These are phyloP conservation scores for Citrus reticulata DNA, from an alignment of 345 rosid species.

Conservation along the genomic window DNA sequence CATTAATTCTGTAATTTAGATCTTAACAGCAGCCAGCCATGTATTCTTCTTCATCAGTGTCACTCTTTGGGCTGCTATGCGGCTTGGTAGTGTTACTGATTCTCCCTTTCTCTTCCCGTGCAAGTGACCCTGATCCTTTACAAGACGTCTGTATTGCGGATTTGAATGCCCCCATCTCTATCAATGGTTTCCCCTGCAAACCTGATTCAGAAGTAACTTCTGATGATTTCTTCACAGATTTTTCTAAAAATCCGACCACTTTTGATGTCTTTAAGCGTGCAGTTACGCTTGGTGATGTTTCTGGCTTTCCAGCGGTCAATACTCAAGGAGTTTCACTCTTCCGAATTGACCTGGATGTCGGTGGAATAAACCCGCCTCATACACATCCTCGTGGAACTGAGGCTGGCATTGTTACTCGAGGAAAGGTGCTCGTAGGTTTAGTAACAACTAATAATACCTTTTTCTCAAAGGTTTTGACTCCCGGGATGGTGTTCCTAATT, in stretches of 20 bases:
- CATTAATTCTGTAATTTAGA: too few species aligned
- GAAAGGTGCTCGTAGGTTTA: slow-evolving; percentile 64
- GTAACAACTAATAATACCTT: slow-evolving; percentile 42
- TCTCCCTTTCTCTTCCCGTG: slow-evolving; percentile 32
- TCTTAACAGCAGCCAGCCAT: too few species aligned
- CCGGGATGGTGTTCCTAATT: slow-evolving; percentile 60
- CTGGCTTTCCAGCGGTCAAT: slow-evolving; percentile 55
- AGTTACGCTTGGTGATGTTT: slow-evolving; percentile 39
- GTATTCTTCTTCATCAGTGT: slow-evolving; percentile 7
- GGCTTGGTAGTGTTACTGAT: slow-evolving; percentile 15
- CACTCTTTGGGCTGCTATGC: not conserved
- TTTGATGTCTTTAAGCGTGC: slow-evolving; percentile 24
- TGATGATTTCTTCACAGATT: slow-evolving; percentile 62
- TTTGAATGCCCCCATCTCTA: slow-evolving; percentile 29
- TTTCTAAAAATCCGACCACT: slow-evolving; percentile 45
- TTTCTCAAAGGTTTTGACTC: slow-evolving; percentile 45
- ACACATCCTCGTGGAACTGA: slow-evolving; percentile 63
- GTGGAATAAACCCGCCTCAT: slow-evolving; percentile 73
- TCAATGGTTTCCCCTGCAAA: slow-evolving; percentile 82
- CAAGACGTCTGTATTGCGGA: slow-evolving; percentile 29
- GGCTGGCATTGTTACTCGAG: slow-evolving; percentile 49
- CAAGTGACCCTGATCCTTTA: slow-evolving; percentile 48
- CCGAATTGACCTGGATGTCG: slow-evolving; percentile 55
- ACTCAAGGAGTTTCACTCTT: slow-evolving; percentile 68
- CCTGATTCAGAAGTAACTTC: slow-evolving; percentile 39